Percentiles rank a stretch among this genome's conserved stretches.
These are phyloP conservation scores for Maudiozyma serrabonitensis DNA, from an alignment of 805 yeast species.

Conservation along the genomic window DNA sequence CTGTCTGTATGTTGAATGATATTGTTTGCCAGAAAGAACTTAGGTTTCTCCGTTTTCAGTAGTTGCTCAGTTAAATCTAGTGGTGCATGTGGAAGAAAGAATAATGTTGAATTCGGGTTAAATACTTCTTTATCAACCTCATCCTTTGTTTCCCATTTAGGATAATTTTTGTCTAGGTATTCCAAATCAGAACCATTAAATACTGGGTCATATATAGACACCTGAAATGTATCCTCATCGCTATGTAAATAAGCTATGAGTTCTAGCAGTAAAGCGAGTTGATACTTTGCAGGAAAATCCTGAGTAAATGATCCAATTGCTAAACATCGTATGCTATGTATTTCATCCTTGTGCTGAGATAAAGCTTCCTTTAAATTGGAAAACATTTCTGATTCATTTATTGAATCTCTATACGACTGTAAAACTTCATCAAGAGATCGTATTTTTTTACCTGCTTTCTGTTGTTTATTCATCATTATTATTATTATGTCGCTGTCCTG, in stretches of 20 bases:
- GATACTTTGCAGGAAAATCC: constrained; percentile 53
- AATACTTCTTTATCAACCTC: constrained; percentile 11
- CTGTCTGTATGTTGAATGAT: constrained; percentile 46
- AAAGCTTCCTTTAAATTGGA: constrained; percentile 17
- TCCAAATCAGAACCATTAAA: constrained; percentile 39
- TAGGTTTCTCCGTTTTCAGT: constrained; percentile 29
- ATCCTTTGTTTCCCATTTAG: constrained; percentile 24
- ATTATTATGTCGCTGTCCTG: background rate
- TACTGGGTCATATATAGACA: constrained; percentile 58
- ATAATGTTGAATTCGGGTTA: constrained; percentile 30
- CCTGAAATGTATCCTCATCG: constrained; percentile 4
- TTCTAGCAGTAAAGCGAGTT: constrained; percentile 48
- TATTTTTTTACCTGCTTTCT: background rate
- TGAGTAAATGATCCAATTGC: constrained; percentile 63
- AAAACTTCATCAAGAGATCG: constrained; percentile 6
- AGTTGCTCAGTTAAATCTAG: constrained; percentile 39
- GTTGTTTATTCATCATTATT: background rate
- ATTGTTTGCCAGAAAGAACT: constrained; percentile 42
- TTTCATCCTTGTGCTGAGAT: constrained; percentile 2
- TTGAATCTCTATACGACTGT: constrained; percentile 9
- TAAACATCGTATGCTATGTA: constrained; percentile 44
- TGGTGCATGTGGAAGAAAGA: constrained; percentile 72
- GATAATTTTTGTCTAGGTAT: constrained; percentile 23
- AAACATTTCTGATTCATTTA: constrained; percentile 25
- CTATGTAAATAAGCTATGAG: constrained; percentile 24